Base-by-base conservation (phyloP, 1,284 basidiomycete genomes). In the Coniferiporia weirii region DNA sequence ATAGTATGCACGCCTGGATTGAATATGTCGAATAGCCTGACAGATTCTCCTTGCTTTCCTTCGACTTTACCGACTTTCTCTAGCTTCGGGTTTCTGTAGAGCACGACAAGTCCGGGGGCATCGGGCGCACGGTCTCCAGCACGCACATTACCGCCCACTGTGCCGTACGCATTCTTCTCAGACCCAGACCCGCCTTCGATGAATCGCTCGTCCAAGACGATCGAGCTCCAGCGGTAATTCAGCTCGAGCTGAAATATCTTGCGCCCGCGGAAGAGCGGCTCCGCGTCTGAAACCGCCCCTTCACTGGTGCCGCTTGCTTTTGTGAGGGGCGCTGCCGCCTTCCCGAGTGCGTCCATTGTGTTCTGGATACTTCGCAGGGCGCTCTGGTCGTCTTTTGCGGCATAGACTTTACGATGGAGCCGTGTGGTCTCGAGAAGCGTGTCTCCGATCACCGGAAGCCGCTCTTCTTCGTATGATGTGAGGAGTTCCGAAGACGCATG, bases 61-160 rank as follows among this genome's bases (percentile, higher is more conserved):
- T 17, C 13, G 52, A 53, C 35, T 20, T 46, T 46, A n/a, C 44
- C 44, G 44, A 46, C 44, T n/a, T 46, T 46, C 44, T 46, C 17
- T 9, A 9, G 3, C 44, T 3, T 9, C 17, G 44, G 1, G 44
- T n/a, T n/a, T 46, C 12, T n/a, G 8, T 36, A 40, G 22, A 54
- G 52, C 8, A 46, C 44, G 27, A 45, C 10, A 5, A 66, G 52
- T 17, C 36, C 48, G 4, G 63, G 54, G 8, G 65, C 64, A 27
- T 66, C 64, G n/a, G 61, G 64, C 13, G 65, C 65, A 9, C 64
- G 60, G 40, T 66, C 66, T 4, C 66, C 66, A 9, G 64, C 56
- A 12, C 57, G 48, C 6, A 56, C 19, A 12, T 57, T 45, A 10
- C 53, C 40, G 10, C 45, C 57, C 17, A 17, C 46, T 20, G 27